Percentiles rank a stretch among this genome's conserved stretches.
Conservation (phyloP, 2,329 filamentous ascomycete genomes). For the Fusarium sp. region DNA sequence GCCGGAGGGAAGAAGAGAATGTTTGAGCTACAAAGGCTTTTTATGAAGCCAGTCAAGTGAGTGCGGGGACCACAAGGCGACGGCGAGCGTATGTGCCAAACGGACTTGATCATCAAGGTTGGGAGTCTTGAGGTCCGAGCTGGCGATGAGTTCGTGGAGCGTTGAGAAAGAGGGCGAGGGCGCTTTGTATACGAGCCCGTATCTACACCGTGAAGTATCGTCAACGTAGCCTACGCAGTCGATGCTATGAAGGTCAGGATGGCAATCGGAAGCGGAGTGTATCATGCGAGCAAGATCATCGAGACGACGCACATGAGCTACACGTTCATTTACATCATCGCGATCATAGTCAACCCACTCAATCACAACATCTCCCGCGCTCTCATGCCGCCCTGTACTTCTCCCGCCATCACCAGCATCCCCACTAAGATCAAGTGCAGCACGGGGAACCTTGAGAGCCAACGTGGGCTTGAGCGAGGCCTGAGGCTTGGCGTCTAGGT, state of each 20-base stretch:
- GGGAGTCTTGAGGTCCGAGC: conserved; percentile 52
- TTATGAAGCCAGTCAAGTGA: conserved; percentile 66
- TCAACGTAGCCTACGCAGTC: conserved; percentile 58
- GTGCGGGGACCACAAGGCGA: conserved; percentile 59
- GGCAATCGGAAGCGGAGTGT: conserved; percentile 53
- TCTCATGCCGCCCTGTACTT: conserved; percentile 47
- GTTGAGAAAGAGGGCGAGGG: conserved; percentile 49
- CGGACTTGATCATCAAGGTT: conserved; percentile 54
- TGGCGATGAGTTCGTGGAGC: conserved; percentile 51
- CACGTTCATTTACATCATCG: conserved; percentile 51
- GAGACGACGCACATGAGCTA: conserved; percentile 54
- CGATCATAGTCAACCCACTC: conserved; percentile 57
- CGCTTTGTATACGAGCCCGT: conserved; percentile 54
- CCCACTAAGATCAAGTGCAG: conserved; percentile 41
- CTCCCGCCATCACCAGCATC: conserved; percentile 26
- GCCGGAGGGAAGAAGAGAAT: conserved; percentile 61
- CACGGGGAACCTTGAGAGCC: conserved; percentile 50
- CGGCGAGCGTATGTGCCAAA: conserved; percentile 53
- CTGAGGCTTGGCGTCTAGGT: conserved; percentile 53
- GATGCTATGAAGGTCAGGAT: conserved; percentile 57
- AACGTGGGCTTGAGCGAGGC: conserved; percentile 53
- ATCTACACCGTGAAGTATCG: conserved; percentile 49
- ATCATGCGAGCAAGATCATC: conserved; percentile 58
- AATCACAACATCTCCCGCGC: conserved; percentile 49
- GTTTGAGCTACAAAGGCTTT: conserved; percentile 60